Percentiles rank a stretch among this genome's conserved stretches.
phyloP scores from a whole-genome alignment of 345 rosid species.

The Physaria fendleri region DNA sequence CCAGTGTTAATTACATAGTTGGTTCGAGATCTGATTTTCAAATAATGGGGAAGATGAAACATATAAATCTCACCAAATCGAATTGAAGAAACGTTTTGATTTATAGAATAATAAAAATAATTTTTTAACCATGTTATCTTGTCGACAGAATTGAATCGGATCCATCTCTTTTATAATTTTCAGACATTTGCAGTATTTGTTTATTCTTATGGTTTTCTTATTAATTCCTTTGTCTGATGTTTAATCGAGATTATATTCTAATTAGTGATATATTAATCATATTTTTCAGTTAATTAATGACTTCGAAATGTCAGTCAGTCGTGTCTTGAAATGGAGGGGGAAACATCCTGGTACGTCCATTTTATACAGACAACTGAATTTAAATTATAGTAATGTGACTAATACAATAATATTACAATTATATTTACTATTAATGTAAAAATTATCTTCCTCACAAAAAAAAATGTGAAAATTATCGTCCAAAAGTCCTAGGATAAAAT shows the following conservation, averaged over 20 bases:
- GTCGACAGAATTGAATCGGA: conserved; percentile 15
- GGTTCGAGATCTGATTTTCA: neutral
- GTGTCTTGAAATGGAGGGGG: conserved; percentile 7
- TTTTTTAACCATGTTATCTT: conserved; percentile 16
- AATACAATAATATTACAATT: too few relatives aligned
- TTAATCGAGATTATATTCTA: neutral
- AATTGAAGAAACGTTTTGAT: neutral
- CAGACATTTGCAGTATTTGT: conserved; percentile 1
- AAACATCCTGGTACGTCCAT: conserved; percentile 14
- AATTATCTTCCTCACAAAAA: too few relatives aligned
- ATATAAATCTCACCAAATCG: neutral
- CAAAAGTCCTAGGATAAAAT: too few relatives aligned
- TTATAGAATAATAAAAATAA: neutral
- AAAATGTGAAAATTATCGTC: too few relatives aligned
- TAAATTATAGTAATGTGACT: too few relatives aligned
- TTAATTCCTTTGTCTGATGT: neutral
- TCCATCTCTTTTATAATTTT: conserved; percentile 1
- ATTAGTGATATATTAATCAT: neutral
- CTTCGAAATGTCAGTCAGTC: conserved; percentile 11
- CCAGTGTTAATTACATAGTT: neutral
- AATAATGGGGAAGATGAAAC: neutral
- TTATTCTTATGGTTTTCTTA: neutral
- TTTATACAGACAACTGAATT: too few relatives aligned
- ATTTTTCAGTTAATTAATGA: neutral
- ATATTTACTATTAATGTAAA: too few relatives aligned